Evolutionary conservation across 2,329 filamentous ascomycete species (phyloP).

Genomic region (Colletotrichum caudatum): DNA sequence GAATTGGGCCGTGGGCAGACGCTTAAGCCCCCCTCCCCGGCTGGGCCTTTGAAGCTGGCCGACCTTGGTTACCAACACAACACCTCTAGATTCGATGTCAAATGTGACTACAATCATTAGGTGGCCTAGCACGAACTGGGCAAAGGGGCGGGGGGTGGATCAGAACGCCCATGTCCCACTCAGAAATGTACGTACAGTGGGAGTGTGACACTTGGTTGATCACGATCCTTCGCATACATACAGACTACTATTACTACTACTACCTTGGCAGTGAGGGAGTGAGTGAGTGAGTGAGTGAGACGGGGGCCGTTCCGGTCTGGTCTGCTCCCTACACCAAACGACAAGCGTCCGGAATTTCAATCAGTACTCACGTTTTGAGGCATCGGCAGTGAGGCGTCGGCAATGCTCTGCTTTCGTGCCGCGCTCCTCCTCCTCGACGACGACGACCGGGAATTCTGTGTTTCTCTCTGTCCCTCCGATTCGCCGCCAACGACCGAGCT

Average conservation of each 20-base stretch:
- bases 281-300: no score
- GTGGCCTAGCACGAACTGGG: not conserved
- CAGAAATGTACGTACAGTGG: not conserved
- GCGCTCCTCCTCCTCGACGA: no score
- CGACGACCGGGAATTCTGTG: not conserved
- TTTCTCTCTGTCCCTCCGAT: not conserved
- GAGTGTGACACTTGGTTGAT: no score
- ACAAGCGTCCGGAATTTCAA: no score
- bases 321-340: no score
- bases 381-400: not conserved
- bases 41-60: no score
- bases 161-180: not conserved
- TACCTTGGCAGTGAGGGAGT: no score
- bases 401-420: not conserved
- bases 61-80: not conserved
- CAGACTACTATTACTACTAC: no score
- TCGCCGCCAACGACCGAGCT: not conserved
- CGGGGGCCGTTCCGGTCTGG: no score
- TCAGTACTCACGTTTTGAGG: no score
- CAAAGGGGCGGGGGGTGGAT: not conserved
- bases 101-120: not conserved
- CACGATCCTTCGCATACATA: not conserved
- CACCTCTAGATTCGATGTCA: not conserved
- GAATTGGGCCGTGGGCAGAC: constrained; percentile 6
- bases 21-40: not conserved